phyloP scores from a whole-genome alignment of 306 rosid genomes.

The Cyamopsis tetragonoloba region DNA sequence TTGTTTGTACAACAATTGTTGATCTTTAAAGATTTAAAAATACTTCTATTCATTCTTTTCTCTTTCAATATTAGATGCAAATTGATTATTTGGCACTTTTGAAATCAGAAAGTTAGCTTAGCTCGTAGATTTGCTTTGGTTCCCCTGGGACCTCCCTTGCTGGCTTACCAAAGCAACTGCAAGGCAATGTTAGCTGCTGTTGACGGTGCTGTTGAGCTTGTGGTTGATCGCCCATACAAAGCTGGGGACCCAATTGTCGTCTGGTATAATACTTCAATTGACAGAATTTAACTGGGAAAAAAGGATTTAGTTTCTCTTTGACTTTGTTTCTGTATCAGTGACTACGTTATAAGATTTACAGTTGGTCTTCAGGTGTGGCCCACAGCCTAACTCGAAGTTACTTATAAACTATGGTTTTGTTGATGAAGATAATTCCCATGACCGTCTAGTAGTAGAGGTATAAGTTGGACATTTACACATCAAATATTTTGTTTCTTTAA shows the following conservation, averaged over 20 bases:
- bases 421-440: constrained; percentile 74
- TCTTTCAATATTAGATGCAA: not conserved
- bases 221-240: constrained; percentile 81
- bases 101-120: constrained; percentile 87
- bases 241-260: constrained; percentile 87
- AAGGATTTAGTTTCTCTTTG: not conserved
- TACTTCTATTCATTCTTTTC: not conserved
- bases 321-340: not conserved
- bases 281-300: constrained; percentile 6
- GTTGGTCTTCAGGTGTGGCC: constrained; percentile 86
- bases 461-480: constrained; percentile 16
- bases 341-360: constrained; percentile 5
- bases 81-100: constrained; percentile 21
- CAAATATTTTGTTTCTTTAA: constrained; percentile 16
- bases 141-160: constrained; percentile 93
- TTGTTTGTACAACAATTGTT: not conserved
- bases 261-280: constrained; percentile 53
- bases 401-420: constrained; percentile 93
- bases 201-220: constrained; percentile 73
- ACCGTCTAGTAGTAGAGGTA: constrained; percentile 80
- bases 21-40: not conserved
- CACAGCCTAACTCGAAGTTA: constrained; percentile 89
- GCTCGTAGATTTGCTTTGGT: constrained; percentile 98
- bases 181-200: constrained; percentile 87
- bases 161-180: constrained; percentile 84